These are phyloP conservation scores for Eucalyptus viminalis DNA, from an alignment of 345 rosid genomes.

Conservation along the genomic window DNA sequence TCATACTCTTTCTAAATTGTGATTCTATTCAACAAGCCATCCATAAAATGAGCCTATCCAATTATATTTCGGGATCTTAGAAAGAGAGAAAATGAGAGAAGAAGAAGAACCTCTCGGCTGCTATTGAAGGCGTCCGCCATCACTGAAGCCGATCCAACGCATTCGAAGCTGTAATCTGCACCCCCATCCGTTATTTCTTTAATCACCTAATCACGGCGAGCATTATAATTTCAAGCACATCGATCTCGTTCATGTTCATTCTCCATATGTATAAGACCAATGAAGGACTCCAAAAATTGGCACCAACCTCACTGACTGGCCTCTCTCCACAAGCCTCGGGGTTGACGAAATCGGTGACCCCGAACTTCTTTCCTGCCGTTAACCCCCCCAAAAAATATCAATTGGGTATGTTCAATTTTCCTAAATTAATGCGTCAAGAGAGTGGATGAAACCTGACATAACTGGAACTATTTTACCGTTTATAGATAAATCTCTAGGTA, in stretches of 20 bases:
- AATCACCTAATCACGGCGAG: slow-evolving; percentile 20
- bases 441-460: not conserved
- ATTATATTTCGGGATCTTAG: not conserved
- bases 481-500: not conserved
- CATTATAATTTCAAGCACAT: not conserved
- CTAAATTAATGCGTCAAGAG: not conserved
- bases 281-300: not conserved
- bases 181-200: slow-evolving; percentile 56
- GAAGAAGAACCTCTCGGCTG: slow-evolving; percentile 20
- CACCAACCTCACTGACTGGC: slow-evolving; percentile 21
- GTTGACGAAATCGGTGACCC: slow-evolving; percentile 58
- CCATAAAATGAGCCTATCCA: not conserved
- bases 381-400: not conserved
- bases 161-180: slow-evolving; percentile 73
- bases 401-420: not conserved
- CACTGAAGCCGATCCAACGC: slow-evolving; percentile 46
- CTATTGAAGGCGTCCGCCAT: slow-evolving; percentile 48
- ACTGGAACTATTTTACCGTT: not conserved
- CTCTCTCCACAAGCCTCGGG: slow-evolving; percentile 31
- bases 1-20: not conserved
- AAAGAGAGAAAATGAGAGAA: not conserved
- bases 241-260: not conserved
- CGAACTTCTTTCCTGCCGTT: slow-evolving; percentile 38
- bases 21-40: not conserved
- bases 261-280: not conserved